Percentiles rank a stretch among this genome's conserved stretches.
Conservation (phyloP, 2,329 filamentous ascomycete species). For the Xylaria sp. region DNA sequence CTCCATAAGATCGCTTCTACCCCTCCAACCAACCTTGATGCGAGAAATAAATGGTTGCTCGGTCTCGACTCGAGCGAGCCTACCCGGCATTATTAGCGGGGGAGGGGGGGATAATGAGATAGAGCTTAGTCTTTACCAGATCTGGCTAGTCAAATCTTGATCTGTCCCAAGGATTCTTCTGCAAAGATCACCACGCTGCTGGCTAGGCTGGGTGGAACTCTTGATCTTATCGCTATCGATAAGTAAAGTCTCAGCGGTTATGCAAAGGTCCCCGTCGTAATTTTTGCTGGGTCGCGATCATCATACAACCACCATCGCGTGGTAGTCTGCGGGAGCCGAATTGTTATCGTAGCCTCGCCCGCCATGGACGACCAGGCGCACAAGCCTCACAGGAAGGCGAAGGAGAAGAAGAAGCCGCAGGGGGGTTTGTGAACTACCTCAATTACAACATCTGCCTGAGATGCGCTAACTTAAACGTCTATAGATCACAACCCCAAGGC, state of each 20-base stretch:
- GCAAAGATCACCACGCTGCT: background rate
- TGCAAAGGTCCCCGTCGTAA: constrained; percentile 3
- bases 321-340: constrained; percentile 1
- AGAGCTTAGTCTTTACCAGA: background rate
- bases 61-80: constrained; percentile 2
- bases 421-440: constrained; percentile 59
- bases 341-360: constrained; percentile 26
- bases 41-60: background rate
- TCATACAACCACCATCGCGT: background rate
- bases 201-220: background rate
- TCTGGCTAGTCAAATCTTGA: constrained; percentile 1
- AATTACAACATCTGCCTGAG: constrained; percentile 2
- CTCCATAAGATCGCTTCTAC: constrained; percentile 30
- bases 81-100: background rate
- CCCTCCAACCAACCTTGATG: background rate
- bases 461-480: constrained; percentile 40
- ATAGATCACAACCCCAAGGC: constrained; percentile 86
- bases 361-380: constrained; percentile 84
- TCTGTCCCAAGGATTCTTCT: background rate
- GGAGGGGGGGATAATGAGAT: background rate
- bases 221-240: constrained; percentile 35
- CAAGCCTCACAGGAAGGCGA: constrained; percentile 84
- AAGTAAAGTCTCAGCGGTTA: constrained; percentile 19
- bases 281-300: constrained; percentile 29
- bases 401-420: constrained; percentile 84